Percentiles rank a stretch among this genome's conserved stretches.
phyloP scores from a whole-genome alignment of 148 eudicot genomes.

The Polygonum maritimum region DNA sequence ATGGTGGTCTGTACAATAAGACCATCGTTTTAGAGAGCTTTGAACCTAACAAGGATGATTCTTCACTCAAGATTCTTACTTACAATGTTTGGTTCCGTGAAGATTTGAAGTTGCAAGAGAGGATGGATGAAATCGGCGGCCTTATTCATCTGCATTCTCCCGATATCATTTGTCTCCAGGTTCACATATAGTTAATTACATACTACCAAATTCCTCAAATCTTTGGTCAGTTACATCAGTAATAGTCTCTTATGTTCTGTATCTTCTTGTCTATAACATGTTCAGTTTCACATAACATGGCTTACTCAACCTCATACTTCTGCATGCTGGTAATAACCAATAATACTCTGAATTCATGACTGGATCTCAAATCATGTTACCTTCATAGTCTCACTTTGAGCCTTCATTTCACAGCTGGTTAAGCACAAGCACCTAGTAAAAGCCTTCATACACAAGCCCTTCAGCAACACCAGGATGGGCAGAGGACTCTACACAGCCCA shows the following conservation, averaged over 20 bases:
- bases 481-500: conserved; percentile 74
- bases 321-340: conserved; percentile 71
- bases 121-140: conserved; percentile 84
- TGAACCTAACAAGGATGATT: conserved; percentile 16
- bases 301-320: conserved; percentile 43
- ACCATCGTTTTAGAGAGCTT: conserved; percentile 4
- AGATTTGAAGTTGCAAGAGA: conserved; percentile 61
- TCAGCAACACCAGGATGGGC: conserved; percentile 57
- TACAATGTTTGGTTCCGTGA: conserved; percentile 94
- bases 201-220: background rate
- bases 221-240: background rate
- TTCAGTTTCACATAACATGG: conserved; percentile 43
- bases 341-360: background rate
- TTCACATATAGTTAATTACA: conserved; percentile 14
- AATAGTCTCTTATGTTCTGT: background rate
- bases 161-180: conserved; percentile 91
- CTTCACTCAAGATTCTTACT: conserved; percentile 54
- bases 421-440: conserved; percentile 65
- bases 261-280: conserved; percentile 30
- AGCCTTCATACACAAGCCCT: conserved; percentile 49
- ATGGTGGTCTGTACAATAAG: conserved; percentile 5
- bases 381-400: background rate
- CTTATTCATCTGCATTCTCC: conserved; percentile 81
- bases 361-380: background rate
- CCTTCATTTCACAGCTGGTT: conserved; percentile 41